These are phyloP conservation scores for Rhizophagus sp. DNA, from an alignment of 192 early-diverging fungal species.

Conservation along the genomic window DNA sequence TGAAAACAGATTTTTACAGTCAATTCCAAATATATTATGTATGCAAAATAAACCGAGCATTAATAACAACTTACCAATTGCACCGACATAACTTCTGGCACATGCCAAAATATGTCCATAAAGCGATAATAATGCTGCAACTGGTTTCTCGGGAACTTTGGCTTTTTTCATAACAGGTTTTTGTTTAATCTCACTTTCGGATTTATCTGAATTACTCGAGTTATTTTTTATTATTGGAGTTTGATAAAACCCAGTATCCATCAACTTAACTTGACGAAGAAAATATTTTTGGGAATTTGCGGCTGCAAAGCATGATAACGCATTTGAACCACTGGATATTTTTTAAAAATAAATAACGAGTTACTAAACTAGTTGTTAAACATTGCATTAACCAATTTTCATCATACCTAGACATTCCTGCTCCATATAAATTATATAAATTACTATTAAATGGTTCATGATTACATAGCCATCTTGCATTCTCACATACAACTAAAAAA, in stretches of 20 bases:
- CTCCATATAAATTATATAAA: conserved; percentile 51
- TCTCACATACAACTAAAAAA: conserved; percentile 34
- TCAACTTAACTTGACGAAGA: conserved; percentile 48
- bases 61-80: conserved; percentile 52
- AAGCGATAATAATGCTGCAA: conserved; percentile 49
- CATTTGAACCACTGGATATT: conserved; percentile 33
- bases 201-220: background rate
- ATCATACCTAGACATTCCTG: conserved; percentile 45
- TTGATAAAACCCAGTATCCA: conserved; percentile 38
- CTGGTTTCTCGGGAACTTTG: background rate
- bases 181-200: background rate
- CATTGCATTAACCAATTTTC: background rate
- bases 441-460: conserved; percentile 40
- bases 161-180: background rate
- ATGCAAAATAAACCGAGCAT: background rate
- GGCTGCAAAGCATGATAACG: conserved; percentile 42
- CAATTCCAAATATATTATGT: background rate
- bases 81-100: conserved; percentile 54
- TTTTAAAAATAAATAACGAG: background rate
- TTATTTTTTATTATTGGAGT: conserved; percentile 19
- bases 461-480: conserved; percentile 44
- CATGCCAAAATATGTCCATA: conserved; percentile 64
- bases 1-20: conserved; percentile 1
- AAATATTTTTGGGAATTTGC: conserved; percentile 57
- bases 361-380: background rate